phyloP scores from a whole-genome alignment of 176 grass and related monocot species.

The Rhynchospora pubera region DNA sequence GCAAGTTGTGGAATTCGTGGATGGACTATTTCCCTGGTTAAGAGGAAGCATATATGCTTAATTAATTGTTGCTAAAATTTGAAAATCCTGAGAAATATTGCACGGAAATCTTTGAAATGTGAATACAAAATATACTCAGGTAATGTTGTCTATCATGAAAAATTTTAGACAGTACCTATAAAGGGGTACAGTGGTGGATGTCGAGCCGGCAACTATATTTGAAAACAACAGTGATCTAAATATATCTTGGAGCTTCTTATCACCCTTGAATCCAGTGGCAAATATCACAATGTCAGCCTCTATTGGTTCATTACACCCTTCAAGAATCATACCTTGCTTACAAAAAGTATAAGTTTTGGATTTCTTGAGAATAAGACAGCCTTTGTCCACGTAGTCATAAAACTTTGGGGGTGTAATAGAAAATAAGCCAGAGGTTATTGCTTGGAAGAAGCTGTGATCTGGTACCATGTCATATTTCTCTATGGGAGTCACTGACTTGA shows the following conservation, averaged over 20 bases:
- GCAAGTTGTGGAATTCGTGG: slow-evolving; percentile 40
- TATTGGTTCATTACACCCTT: slow-evolving; percentile 1
- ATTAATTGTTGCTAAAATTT: too few species aligned
- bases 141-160: background rate
- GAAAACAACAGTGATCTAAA: slow-evolving; percentile 25
- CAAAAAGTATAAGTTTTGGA: slow-evolving; percentile 26
- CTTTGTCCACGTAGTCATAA: slow-evolving; percentile 31
- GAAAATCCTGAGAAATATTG: too few species aligned
- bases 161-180: slow-evolving; percentile 21
- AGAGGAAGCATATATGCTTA: background rate
- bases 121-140: background rate
- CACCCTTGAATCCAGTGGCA: slow-evolving; percentile 44
- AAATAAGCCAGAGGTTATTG: slow-evolving; percentile 18
- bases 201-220: slow-evolving; percentile 17
- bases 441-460: slow-evolving; percentile 34
- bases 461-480: slow-evolving; percentile 42
- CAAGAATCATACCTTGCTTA: slow-evolving; percentile 28
- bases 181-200: slow-evolving; percentile 6
- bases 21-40: slow-evolving; percentile 37
- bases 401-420: slow-evolving; percentile 25
- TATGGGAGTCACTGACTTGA: slow-evolving; percentile 20
- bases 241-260: slow-evolving; percentile 37
- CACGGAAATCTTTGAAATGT: background rate
- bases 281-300: slow-evolving; percentile 31
- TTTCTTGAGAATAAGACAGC: slow-evolving; percentile 34